Conservation (phyloP, 163 green algal species). For the Coccomyxa subellipsoidea region DNA sequence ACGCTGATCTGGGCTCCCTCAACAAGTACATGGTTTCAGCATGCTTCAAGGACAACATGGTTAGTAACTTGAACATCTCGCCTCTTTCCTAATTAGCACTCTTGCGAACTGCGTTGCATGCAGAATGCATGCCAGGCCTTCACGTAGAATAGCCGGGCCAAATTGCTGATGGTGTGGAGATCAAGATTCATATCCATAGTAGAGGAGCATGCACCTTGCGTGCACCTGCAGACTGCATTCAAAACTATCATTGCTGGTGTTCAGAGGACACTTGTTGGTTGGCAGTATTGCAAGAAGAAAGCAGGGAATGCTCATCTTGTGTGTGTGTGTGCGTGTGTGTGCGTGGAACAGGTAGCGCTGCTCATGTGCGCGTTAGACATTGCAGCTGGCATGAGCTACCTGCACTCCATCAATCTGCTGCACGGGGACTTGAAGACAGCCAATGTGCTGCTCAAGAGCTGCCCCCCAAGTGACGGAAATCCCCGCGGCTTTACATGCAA, state of each 20-base stretch:
- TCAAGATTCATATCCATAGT: too few species aligned
- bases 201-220: too few species aligned
- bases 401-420: conserved; percentile 7
- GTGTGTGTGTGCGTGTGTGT: neutral
- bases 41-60: neutral
- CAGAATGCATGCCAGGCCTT: too few species aligned
- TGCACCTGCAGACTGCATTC: too few species aligned
- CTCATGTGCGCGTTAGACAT: conserved; percentile 8
- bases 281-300: neutral
- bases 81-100: too few species aligned
- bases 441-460: conserved; percentile 26
- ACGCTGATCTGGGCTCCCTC: neutral
- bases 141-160: too few species aligned
- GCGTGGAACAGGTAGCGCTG: neutral
- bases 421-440: conserved; percentile 13
- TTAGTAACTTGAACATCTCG: too few species aligned
- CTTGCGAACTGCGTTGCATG: too few species aligned
- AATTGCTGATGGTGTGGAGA: too few species aligned
- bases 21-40: neutral
- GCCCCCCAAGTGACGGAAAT: conserved; percentile 6
- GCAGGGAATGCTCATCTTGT: neutral
- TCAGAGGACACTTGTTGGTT: too few species aligned
- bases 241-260: too few species aligned
- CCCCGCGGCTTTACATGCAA: conserved; percentile 15
- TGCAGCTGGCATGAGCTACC: conserved; percentile 17